These are phyloP conservation scores for Rhodofomes roseus DNA, from an alignment of 1,284 basidiomycete species.

Conservation along the genomic window DNA sequence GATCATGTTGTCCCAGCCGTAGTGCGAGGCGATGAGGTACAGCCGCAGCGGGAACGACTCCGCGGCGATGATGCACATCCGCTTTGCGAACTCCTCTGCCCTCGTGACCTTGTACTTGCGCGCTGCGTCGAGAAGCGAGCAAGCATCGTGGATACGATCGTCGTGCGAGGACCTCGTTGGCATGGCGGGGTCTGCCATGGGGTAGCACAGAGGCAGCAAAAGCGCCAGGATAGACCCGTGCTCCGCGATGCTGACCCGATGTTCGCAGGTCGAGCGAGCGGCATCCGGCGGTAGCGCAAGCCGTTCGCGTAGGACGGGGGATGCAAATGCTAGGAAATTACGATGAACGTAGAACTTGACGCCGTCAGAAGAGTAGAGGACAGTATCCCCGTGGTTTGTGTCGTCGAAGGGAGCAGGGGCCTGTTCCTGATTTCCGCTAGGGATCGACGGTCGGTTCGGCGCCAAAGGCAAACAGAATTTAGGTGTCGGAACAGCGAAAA, in stretches of 20 bases:
- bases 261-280: too few species aligned
- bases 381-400: not conserved
- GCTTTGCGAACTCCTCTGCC: not conserved
- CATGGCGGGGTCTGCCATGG: not conserved
- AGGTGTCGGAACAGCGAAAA: too few species aligned
- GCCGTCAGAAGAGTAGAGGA: not conserved
- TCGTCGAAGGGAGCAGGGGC: too few species aligned
- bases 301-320: not conserved
- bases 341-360: not conserved
- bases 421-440: too few species aligned
- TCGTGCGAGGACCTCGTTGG: not conserved
- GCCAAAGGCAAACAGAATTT: too few species aligned
- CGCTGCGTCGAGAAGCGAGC: not conserved
- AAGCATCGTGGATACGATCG: not conserved
- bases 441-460: too few species aligned
- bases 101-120: conserved; percentile 2
- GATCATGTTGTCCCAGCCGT: not conserved
- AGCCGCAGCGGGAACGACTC: conserved; percentile 2
- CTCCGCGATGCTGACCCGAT: not conserved
- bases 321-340: not conserved
- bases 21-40: conserved; percentile 9
- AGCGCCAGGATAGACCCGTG: not conserved
- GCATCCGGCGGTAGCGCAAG: not conserved
- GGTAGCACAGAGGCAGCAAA: not conserved
- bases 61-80: not conserved